Conservation (phyloP, 192 early-diverging fungal species). For the Pilobolus umbonatus region DNA sequence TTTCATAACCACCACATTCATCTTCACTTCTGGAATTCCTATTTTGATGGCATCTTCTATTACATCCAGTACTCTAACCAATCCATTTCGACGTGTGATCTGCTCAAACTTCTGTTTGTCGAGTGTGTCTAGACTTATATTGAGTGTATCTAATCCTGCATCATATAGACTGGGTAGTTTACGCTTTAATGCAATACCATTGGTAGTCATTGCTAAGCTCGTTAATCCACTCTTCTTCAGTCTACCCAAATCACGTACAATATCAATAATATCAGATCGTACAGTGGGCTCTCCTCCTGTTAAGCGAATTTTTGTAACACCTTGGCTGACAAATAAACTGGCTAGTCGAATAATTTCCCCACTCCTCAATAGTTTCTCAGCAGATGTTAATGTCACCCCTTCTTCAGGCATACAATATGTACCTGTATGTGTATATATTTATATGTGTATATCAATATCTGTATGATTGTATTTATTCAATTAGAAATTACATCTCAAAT, state of each 20-base stretch:
- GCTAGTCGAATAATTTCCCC: slow-evolving; percentile 81
- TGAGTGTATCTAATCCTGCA: slow-evolving; percentile 80
- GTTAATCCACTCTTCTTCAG: slow-evolving; percentile 70
- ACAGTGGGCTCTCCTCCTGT: slow-evolving; percentile 97
- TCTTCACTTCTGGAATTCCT: slow-evolving; percentile 73
- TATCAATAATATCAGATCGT: slow-evolving; percentile 81
- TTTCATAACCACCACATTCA: slow-evolving; percentile 93
- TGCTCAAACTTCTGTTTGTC: slow-evolving; percentile 84
- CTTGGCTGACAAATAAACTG: slow-evolving; percentile 78
- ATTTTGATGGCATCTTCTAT: slow-evolving; percentile 64
- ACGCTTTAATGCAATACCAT: slow-evolving; percentile 85
- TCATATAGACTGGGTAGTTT: slow-evolving; percentile 68
- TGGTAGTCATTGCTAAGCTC: slow-evolving; percentile 89
- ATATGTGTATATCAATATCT: neutral
- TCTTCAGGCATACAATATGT: slow-evolving; percentile 97
- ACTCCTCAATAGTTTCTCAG: slow-evolving; percentile 65
- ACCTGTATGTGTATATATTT: slow-evolving; percentile 36
- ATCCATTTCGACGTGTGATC: slow-evolving; percentile 79
- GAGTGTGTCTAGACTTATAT: slow-evolving; percentile 90
- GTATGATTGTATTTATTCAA: neutral
- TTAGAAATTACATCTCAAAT: slow-evolving; percentile 71
- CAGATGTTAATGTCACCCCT: slow-evolving; percentile 69
- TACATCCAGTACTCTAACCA: slow-evolving; percentile 70
- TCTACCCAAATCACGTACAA: slow-evolving; percentile 73
- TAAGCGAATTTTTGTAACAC: slow-evolving; percentile 90